Conservation (phyloP, 2,329 filamentous ascomycete species). For the Zelopaecilomyces penicillatus region DNA sequence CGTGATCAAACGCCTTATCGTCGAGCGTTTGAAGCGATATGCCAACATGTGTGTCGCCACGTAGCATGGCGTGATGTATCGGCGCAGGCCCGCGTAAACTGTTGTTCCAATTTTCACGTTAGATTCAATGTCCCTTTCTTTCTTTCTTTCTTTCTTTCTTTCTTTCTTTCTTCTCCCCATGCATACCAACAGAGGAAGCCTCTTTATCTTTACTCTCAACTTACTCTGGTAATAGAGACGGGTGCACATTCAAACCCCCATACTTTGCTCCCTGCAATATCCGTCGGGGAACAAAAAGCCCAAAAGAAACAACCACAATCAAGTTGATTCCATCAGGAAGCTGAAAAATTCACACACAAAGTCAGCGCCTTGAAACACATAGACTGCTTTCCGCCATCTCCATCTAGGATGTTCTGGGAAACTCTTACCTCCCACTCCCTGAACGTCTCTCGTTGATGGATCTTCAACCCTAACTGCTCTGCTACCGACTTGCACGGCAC, state of each 20-base stretch:
- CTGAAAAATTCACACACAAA: constrained; percentile 24
- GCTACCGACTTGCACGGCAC: constrained; percentile 68
- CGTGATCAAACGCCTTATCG: constrained; percentile 66
- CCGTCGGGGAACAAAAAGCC: constrained; percentile 73
- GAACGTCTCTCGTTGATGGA: constrained; percentile 77
- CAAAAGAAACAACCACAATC: constrained; percentile 89
- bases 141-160: no score
- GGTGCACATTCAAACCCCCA: constrained; percentile 88
- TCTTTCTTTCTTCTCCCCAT: no score
- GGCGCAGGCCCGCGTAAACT: constrained; percentile 81
- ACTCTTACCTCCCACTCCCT: constrained; percentile 63
- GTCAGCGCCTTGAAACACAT: neutral
- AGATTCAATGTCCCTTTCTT: neutral
- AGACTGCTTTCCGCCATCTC: no score
- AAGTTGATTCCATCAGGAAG: constrained; percentile 60
- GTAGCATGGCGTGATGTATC: constrained; percentile 73
- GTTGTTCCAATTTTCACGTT: neutral
- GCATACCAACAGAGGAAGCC: neutral
- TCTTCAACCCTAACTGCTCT: constrained; percentile 50
- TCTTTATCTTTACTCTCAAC: constrained; percentile 11
- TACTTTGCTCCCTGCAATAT: constrained; percentile 64
- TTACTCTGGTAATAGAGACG: constrained; percentile 79
- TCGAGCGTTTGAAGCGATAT: constrained; percentile 85
- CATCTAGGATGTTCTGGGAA: neutral
- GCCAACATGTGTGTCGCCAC: constrained; percentile 53